Evolutionary conservation across 768 basidiomycete species (phyloP).

Genomic region (Aureoboletus auriporus): DNA sequence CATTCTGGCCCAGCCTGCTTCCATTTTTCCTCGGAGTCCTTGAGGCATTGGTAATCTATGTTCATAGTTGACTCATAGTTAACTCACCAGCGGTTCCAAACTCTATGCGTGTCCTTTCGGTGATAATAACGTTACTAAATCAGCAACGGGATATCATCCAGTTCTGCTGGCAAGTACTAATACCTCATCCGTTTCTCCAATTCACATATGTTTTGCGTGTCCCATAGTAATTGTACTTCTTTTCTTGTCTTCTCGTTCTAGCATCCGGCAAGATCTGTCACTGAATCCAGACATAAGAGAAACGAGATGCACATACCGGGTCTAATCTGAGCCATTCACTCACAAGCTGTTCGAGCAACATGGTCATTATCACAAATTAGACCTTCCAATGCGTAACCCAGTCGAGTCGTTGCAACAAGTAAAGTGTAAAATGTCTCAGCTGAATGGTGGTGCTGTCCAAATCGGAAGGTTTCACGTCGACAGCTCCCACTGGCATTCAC

Average conservation of each 20-base stretch:
- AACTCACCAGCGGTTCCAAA: conserved; percentile 81
- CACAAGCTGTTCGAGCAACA: conserved; percentile 39
- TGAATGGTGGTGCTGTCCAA: too few relatives aligned
- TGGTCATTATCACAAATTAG: not conserved
- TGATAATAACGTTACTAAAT: not conserved
- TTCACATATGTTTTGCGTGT: conserved; percentile 27
- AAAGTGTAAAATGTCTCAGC: too few relatives aligned
- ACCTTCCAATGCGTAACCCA: not conserved
- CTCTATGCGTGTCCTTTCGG: conserved; percentile 61
- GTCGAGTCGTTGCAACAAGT: too few relatives aligned
- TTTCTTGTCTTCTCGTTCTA: conserved; percentile 38
- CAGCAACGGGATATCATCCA: not conserved
- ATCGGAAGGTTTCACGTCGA: too few relatives aligned
- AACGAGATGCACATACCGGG: conserved; percentile 28
- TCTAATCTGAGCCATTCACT: conserved; percentile 50
- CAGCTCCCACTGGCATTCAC: too few relatives aligned
- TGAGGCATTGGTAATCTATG: conserved; percentile 18
- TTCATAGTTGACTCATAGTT: not conserved
- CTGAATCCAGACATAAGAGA: not conserved
- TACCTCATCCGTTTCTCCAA: conserved; percentile 42
- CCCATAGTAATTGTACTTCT: conserved; percentile 34
- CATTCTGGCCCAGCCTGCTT: conserved; percentile 89
- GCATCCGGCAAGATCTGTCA: not conserved
- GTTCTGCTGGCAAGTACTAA: not conserved
- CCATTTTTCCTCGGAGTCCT: conserved; percentile 79